A percentile compares a stretch with the other conserved stretches of the same genome.
Evolutionary conservation across 306 rosid species (phyloP).

Genomic region (Cicer pinnatifidum): DNA sequence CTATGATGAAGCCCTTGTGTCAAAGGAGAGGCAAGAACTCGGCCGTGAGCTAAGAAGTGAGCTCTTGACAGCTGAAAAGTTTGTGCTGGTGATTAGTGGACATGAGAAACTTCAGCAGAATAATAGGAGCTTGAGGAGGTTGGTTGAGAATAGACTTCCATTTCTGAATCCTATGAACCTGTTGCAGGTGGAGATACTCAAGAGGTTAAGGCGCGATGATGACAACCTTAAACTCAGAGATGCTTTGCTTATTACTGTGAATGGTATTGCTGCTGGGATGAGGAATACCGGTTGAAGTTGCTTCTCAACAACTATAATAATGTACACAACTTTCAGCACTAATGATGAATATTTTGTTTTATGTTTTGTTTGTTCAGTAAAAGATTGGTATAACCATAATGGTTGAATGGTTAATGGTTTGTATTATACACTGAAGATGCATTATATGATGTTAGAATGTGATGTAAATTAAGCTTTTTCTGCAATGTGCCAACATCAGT

Average conservation of each 20-base stretch:
- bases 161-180: slow-evolving; percentile 90
- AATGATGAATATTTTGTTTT: slow-evolving; percentile 18
- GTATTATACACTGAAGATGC: slow-evolving; percentile 8
- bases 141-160: slow-evolving; percentile 87
- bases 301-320: slow-evolving; percentile 38
- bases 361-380: slow-evolving; percentile 20
- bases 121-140: slow-evolving; percentile 84
- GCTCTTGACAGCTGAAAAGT: slow-evolving; percentile 68
- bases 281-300: slow-evolving; percentile 79
- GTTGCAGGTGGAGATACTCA: slow-evolving; percentile 91
- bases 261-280: slow-evolving; percentile 98
- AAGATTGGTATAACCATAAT: slow-evolving; percentile 4
- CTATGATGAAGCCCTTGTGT: slow-evolving; percentile 94
- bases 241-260: slow-evolving; percentile 88
- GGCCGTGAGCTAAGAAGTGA: slow-evolving; percentile 70
- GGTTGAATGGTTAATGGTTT: background rate
- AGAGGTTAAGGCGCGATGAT: slow-evolving; percentile 77
- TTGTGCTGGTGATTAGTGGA: slow-evolving; percentile 74
- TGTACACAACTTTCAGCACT: slow-evolving; percentile 19
- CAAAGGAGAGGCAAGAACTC: slow-evolving; percentile 63
- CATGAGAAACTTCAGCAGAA: slow-evolving; percentile 79
- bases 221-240: slow-evolving; percentile 78
- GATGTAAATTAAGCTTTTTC: slow-evolving; percentile 15
- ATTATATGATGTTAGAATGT: slow-evolving; percentile 12
- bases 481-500: slow-evolving; percentile 26